phyloP scores from a whole-genome alignment of 1,139 yeast genomes.

The Kodamaea sp. region DNA sequence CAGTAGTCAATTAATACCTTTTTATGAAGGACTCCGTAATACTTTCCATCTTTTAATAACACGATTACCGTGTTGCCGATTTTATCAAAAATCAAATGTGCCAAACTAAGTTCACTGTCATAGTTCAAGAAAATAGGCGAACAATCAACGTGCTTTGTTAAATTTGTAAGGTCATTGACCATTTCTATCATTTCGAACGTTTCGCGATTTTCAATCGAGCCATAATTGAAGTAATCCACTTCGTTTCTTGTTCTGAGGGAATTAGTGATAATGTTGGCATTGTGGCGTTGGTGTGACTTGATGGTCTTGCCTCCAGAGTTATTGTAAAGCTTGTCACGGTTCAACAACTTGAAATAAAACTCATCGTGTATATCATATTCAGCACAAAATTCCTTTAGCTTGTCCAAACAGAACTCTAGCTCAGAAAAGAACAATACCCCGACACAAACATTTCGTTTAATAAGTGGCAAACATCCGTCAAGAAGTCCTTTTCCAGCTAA shows the following conservation, averaged over 20 bases:
- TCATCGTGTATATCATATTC: slow-evolving; percentile 33
- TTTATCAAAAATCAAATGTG: slow-evolving; percentile 55
- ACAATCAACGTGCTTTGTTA: slow-evolving; percentile 45
- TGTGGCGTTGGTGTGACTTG: slow-evolving; percentile 2
- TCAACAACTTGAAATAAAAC: slow-evolving; percentile 31
- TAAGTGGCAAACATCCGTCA: slow-evolving; percentile 60
- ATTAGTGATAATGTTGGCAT: slow-evolving; percentile 1
- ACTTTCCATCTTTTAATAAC: slow-evolving; percentile 50
- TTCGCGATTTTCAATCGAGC: slow-evolving; percentile 11
- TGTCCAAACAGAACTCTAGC: slow-evolving; percentile 54
- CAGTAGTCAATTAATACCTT: slow-evolving; percentile 54
- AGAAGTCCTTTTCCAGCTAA: slow-evolving; percentile 45
- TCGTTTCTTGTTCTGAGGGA: slow-evolving; percentile 15
- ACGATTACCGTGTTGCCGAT: slow-evolving; percentile 57
- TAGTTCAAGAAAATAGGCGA: slow-evolving; percentile 53
- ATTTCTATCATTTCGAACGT: slow-evolving; percentile 17
- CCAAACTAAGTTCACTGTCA: slow-evolving; percentile 53
- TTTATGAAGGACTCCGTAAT: slow-evolving; percentile 56
- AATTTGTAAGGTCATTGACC: slow-evolving; percentile 36
- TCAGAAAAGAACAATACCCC: slow-evolving; percentile 57
- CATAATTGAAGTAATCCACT: slow-evolving; percentile 33
- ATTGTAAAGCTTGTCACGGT: not conserved
- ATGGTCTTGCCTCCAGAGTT: not conserved
- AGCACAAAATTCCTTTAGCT: slow-evolving; percentile 33
- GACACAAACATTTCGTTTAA: slow-evolving; percentile 37